A percentile compares a stretch with the other conserved stretches of the same genome.
Evolutionary conservation across 176 grass and related monocot genomes (phyloP).

Genomic region (Elymus sibiricus): DNA sequence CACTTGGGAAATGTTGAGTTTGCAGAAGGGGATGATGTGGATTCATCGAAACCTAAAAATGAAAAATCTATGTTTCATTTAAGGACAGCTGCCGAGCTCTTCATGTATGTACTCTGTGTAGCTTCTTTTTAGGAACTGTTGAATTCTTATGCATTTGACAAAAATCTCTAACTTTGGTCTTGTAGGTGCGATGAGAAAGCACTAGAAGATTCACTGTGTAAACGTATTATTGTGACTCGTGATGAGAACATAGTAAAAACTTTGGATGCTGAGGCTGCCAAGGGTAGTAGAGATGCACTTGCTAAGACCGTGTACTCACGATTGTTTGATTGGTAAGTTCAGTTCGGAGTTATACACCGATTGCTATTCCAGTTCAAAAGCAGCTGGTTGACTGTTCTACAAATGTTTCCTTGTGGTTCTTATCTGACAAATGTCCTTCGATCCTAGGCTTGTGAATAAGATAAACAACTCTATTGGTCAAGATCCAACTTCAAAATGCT

Average conservation of each 20-base stretch:
- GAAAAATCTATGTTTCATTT: slow-evolving; percentile 92
- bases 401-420: slow-evolving; percentile 27
- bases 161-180: slow-evolving; percentile 28
- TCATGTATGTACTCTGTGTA: slow-evolving; percentile 53
- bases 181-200: slow-evolving; percentile 79
- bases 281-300: slow-evolving; percentile 86
- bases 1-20: slow-evolving; percentile 92
- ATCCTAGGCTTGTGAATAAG: slow-evolving; percentile 88
- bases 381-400: slow-evolving; percentile 9
- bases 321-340: slow-evolving; percentile 90
- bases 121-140: slow-evolving; percentile 13
- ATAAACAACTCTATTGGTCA: slow-evolving; percentile 97
- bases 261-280: slow-evolving; percentile 68
- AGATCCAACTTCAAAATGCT: slow-evolving; percentile 86
- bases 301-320: slow-evolving; percentile 92
- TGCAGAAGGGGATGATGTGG: slow-evolving; percentile 73
- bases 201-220: slow-evolving; percentile 86
- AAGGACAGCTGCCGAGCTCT: slow-evolving; percentile 76
- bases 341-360: not conserved
- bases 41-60: slow-evolving; percentile 93
- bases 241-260: slow-evolving; percentile 95
- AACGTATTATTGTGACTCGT: slow-evolving; percentile 88
- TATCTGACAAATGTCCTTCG: slow-evolving; percentile 30
- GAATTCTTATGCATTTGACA: slow-evolving; percentile 1
- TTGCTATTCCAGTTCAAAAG: slow-evolving; percentile 15